Conservation (phyloP, 495 filamentous ascomycete species). For the Astrothelium macrocarpum region DNA sequence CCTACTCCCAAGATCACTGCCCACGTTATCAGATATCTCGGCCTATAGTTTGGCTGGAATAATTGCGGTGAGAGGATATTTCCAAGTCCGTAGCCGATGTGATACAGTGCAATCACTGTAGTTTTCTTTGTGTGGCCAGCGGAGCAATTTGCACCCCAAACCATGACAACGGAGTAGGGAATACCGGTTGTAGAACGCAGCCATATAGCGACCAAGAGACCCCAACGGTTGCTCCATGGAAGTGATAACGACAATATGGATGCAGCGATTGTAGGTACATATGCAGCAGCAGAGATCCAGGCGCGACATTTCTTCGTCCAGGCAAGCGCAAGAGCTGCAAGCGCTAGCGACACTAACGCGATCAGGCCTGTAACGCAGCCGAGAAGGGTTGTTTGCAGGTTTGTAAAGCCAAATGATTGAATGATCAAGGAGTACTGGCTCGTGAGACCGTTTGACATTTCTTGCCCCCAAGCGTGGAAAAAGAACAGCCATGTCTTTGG, state of each 20-base stretch:
- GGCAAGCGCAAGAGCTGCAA: slow-evolving; percentile 25
- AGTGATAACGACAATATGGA: slow-evolving; percentile 21
- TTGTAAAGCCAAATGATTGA: slow-evolving; percentile 35
- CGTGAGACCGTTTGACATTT: slow-evolving; percentile 37
- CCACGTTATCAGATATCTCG: neutral
- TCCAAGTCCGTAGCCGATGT: slow-evolving; percentile 2
- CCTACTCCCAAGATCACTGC: neutral
- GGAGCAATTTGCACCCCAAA: slow-evolving; percentile 30
- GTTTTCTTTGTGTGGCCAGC: slow-evolving; percentile 21
- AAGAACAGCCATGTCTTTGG: slow-evolving; percentile 31
- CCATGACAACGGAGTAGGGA: slow-evolving; percentile 36
- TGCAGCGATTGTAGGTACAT: slow-evolving; percentile 28
- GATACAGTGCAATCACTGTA: neutral
- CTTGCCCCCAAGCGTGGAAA: slow-evolving; percentile 35
- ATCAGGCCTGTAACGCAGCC: slow-evolving; percentile 31
- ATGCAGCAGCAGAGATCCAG: slow-evolving; percentile 32
- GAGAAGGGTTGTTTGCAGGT: slow-evolving; percentile 33
- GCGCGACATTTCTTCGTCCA: slow-evolving; percentile 35
- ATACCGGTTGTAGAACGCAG: slow-evolving; percentile 33
- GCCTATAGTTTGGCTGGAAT: neutral
- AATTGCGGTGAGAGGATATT: neutral
- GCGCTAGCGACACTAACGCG: slow-evolving; percentile 29
- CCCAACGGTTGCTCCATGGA: slow-evolving; percentile 18
- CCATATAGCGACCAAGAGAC: slow-evolving; percentile 33
- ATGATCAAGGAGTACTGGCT: slow-evolving; percentile 40